Base-by-base conservation (phyloP, 2,329 filamentous ascomycete species). In the Trichoderma sp. region DNA sequence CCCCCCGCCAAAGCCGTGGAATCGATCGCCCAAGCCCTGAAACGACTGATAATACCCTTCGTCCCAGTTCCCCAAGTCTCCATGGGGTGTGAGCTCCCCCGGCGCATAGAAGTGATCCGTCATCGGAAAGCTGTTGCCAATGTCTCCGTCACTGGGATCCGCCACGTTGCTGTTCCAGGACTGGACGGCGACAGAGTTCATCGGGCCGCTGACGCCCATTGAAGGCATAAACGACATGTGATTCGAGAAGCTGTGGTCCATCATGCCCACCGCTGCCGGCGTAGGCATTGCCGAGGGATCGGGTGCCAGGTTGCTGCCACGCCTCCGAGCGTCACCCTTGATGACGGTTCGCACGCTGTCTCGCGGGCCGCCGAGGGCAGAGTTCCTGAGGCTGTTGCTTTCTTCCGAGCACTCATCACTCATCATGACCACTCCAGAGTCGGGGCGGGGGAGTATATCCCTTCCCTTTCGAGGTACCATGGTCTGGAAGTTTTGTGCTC, bases 341-440 rank as follows among this genome's bases (percentile, higher is more conserved):
- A 76, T 70, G 5, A 76, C 69, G 3, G 74, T 78, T 0, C 72
- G 63, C 1, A 76, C 70, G 60, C 76, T 77, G 41, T 77, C 74
- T 12, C 71, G 71, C 41, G 75, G 71, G 0, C 69, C 34, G 34
- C 34, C 67, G 1, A 75, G 65, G 0, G 67, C 66, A 5, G 69
- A 65, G 1, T 66, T 63, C 30, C 54, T 58, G 59, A 73, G 66
- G 44, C 75, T 78, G 0, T 75, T 72, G 52, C 76, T 78, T 65
- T 79, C 77, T 10, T 78, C 77, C 0, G 76, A 78, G 0, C 71
- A 51, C 10, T 64, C 75, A 44, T 79, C 77, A 14, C 34, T 39
- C 15, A 79, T 78, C 62, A 79, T 69, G 1, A 77, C 73, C 0
- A 79, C 75, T 2, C 77, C 77, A 0, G 77, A 79, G 50, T 79